Percentiles rank a stretch among this genome's conserved stretches.
Evolutionary conservation across 129 eudicot species (phyloP).

Genomic region (Chrysanthemum makinoi): DNA sequence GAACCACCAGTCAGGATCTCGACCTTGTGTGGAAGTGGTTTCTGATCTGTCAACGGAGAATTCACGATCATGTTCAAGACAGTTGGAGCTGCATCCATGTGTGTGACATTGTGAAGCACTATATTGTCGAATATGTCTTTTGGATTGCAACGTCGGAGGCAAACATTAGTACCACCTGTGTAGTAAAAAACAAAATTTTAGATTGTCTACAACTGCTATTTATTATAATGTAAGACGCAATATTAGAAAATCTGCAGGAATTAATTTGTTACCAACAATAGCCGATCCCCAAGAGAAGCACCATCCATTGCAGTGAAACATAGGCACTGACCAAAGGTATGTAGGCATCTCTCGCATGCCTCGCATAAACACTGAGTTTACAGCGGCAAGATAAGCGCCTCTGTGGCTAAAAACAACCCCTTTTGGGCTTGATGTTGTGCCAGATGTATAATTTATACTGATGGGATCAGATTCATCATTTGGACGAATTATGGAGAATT

Average conservation of each 20-base stretch:
- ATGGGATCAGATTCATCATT: conserved; percentile 37
- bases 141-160: conserved; percentile 35
- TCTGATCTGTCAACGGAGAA: conserved; percentile 8
- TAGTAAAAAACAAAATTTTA: not conserved
- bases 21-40: conserved; percentile 29
- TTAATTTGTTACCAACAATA: conserved; percentile 5
- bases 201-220: too few relatives aligned
- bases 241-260: too few relatives aligned
- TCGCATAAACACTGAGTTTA: conserved; percentile 19
- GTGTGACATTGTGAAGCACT: conserved; percentile 34
- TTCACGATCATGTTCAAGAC: conserved; percentile 41
- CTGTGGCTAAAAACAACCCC: conserved; percentile 49
- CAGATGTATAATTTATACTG: conserved; percentile 41
- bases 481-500: conserved; percentile 9
- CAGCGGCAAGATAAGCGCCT: conserved; percentile 36
- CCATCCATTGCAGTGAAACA: conserved; percentile 56
- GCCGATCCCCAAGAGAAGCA: conserved; percentile 48
- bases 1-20: conserved; percentile 28
- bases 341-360: conserved; percentile 32
- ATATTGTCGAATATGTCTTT: conserved; percentile 30
- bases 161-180: conserved; percentile 36
- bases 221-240: too few relatives aligned
- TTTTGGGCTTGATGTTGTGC: conserved; percentile 44
- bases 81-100: conserved; percentile 45
- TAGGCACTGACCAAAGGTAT: conserved; percentile 48